Percentiles rank a stretch among this genome's conserved stretches.
Conservation (phyloP, 192 early-diverging fungal species). For the Linnemannia hyalina region DNA sequence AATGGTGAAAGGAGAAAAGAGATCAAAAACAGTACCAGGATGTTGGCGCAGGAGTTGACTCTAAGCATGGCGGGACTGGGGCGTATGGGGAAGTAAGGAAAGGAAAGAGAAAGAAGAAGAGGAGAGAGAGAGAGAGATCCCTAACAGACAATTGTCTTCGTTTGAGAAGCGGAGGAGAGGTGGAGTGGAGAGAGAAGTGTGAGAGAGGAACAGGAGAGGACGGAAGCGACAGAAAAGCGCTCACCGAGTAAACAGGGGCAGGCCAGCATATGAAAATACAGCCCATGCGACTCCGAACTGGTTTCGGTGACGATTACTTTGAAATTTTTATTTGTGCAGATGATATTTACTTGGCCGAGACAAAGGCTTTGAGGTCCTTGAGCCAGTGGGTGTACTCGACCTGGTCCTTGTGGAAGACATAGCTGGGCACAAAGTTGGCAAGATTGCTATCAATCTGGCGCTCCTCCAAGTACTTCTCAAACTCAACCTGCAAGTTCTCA, state of each 20-base stretch:
- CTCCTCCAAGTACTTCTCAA: slow-evolving; percentile 87
- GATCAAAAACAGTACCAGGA: slow-evolving; percentile 44
- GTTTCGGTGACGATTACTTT: neutral
- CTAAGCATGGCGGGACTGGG: slow-evolving; percentile 32
- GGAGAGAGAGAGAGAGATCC: neutral
- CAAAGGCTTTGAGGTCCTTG: slow-evolving; percentile 81
- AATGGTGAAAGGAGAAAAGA: neutral
- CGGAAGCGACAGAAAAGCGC: slow-evolving; percentile 9
- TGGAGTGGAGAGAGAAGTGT: slow-evolving; percentile 14
- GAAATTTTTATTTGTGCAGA: neutral
- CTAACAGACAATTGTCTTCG: neutral
- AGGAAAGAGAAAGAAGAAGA: neutral
- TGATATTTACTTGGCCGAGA: slow-evolving; percentile 68
- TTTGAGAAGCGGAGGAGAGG: neutral
- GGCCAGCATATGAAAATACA: neutral
- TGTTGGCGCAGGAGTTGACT: slow-evolving; percentile 49
- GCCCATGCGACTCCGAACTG: neutral
- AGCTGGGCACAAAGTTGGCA: slow-evolving; percentile 88
- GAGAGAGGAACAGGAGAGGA: slow-evolving; percentile 3
- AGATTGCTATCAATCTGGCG: slow-evolving; percentile 88
- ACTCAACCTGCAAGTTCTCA: slow-evolving; percentile 77
- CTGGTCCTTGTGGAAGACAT: slow-evolving; percentile 96
- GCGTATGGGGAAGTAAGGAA: neutral
- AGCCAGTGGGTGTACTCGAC: slow-evolving; percentile 93
- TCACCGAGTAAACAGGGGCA: neutral